Evolutionary conservation across 352 stramenopile genomes (phyloP).

Genomic region (Globisporangium rhizosaccharum): DNA sequence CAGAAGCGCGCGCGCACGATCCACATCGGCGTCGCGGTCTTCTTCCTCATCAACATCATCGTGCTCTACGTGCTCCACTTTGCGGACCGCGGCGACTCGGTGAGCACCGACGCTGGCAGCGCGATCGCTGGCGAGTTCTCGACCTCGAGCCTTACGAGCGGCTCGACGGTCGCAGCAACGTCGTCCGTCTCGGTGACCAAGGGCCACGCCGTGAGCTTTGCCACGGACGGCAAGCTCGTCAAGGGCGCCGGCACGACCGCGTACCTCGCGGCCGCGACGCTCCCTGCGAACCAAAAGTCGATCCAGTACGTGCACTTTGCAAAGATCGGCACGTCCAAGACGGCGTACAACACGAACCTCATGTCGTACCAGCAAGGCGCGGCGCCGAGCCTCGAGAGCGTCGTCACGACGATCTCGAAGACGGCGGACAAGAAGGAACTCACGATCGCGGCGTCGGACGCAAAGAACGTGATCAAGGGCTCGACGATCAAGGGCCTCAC

Average conservation of each 20-base stretch:
- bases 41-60: slow-evolving; percentile 78
- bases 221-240: slow-evolving; percentile 34
- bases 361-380: slow-evolving; percentile 54
- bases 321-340: slow-evolving; percentile 39
- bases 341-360: slow-evolving; percentile 41
- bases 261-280: slow-evolving; percentile 46
- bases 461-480: slow-evolving; percentile 42
- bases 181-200: slow-evolving; percentile 19
- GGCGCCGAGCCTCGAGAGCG: slow-evolving; percentile 28
- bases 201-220: slow-evolving; percentile 65
- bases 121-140: slow-evolving; percentile 35
- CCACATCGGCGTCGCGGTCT: slow-evolving; percentile 32
- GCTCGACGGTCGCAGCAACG: slow-evolving; percentile 3
- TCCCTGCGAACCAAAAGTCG: slow-evolving; percentile 40
- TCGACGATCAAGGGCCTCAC: slow-evolving; percentile 53
- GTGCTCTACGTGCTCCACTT: slow-evolving; percentile 83
- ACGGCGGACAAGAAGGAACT: slow-evolving; percentile 42
- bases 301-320: slow-evolving; percentile 59
- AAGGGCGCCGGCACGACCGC: slow-evolving; percentile 64
- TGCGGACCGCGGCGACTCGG: slow-evolving; percentile 41
- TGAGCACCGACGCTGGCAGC: slow-evolving; percentile 8
- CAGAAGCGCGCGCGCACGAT: slow-evolving; percentile 29
- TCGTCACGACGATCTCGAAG: slow-evolving; percentile 47
- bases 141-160: slow-evolving; percentile 22
- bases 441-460: slow-evolving; percentile 29